Base-by-base conservation (phyloP, 2,329 filamentous ascomycete genomes). In the Spiromastix sp. region DNA sequence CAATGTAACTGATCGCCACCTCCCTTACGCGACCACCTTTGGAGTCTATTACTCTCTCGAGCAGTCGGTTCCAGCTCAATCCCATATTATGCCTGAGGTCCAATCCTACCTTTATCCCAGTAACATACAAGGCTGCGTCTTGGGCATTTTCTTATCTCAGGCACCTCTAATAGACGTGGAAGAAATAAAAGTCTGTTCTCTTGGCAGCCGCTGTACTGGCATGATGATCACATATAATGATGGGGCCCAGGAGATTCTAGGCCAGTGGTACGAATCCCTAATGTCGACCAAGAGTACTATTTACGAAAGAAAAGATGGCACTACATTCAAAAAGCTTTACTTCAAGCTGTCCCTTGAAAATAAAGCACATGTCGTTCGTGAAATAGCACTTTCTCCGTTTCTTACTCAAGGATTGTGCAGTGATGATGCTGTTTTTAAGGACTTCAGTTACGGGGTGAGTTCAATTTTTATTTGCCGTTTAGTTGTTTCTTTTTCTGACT, bases 141-240 rank as follows among this genome's bases (percentile, higher is more conserved):
- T n/a, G n/a, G n/a, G n/a, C n/a, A n/a, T n/a, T n/a, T n/a, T n/a
- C n/a, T n/a, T n/a, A n/a, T n/a, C n/a, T n/a, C n/a, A n/a, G n/a
- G n/a, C n/a, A n/a, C n/a, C n/a, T n/a, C n/a, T n/a, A n/a, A n/a
- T n/a, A n/a, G n/a, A n/a, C n/a, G n/a, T n/a, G n/a, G n/a, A n/a
- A n/a, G n/a, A n/a, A n/a, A n/a, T n/a, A n/a, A n/a, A n/a, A n/a
- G n/a, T n/a, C n/a, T n/a, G n/a, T n/a, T n/a, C n/a, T n/a, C n/a
- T n/a, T n/a, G n/a, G n/a, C n/a, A n/a, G n/a, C 8, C 28, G 28
- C 28, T 30, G 28, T 17, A 30, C 28, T 19, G 28, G 28, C 12
- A 30, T 30, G 28, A 30, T 30, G 15, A 30, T 30, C 28, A 19
- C 28, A 8, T 30, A 18, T 30, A 30, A 15, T 10, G 12, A 30